Base-by-base conservation (phyloP, 306 rosid species). In the Sicyos baderoa region DNA sequence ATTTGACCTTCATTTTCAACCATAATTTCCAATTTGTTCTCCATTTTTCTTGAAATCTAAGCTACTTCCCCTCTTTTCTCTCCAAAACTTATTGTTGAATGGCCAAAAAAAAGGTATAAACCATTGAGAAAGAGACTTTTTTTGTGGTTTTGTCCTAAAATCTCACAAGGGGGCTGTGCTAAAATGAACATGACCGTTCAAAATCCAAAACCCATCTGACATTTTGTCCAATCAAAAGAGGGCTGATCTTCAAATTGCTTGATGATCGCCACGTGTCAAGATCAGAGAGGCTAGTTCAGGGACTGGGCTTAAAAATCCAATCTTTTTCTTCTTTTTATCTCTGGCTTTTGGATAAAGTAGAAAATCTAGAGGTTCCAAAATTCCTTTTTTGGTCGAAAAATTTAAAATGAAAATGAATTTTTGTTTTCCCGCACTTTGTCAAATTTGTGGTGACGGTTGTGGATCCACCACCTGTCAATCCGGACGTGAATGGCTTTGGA, bases 191-290 rank as follows among this genome's bases (percentile, higher is more conserved):
- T 6, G 21, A 21, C 32, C 15, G 8, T 25, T 25, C 40, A 57
- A 55, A 16, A 51, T 15, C 5, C n/a, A 7, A 51, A 29, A 4
- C 44, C 16, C 12, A 35, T n/a, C 45, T 7, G 45, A 40, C 45
- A 9, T 7, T 40, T 21, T 22, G 44, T 71, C 75, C 75, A 55
- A 55, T 21, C 54, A 55, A 11, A 71, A 35, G 19, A 40, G 4
- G 44, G 40, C 2, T 21, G 12, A 74, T 74, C 78, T 58, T 76
- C 82, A 83, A 56, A 19, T 65, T 10, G 76, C 48, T 64, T 15
- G 45, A n/a, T 16, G 13, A 16, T 16, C 12, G 4, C 45, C n/a
- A 68, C 73, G 48, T 70, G 73, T 29, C 51, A 18, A 53, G 61
- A 27, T 70, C 48, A 32, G 12, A 70, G 61, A 32, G 48, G 19